Conservation (phyloP, 352 stramenopile genomes). For the Phytophthora palmivora region DNA sequence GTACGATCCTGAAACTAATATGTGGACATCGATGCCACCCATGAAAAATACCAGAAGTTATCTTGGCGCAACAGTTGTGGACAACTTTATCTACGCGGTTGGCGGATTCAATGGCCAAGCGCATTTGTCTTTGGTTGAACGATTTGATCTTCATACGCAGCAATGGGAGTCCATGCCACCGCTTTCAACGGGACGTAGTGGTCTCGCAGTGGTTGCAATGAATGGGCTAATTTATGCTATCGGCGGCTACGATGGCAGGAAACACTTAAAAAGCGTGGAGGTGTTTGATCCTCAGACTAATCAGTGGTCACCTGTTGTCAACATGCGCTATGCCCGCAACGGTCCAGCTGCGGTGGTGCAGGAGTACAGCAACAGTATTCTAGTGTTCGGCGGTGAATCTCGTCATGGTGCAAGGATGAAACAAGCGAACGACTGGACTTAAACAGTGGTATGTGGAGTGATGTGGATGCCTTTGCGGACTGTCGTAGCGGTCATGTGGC, state of each 20-base stretch:
- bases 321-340: slow-evolving; percentile 72
- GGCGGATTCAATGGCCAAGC: slow-evolving; percentile 78
- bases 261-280: slow-evolving; percentile 74
- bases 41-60: slow-evolving; percentile 75
- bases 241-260: slow-evolving; percentile 70
- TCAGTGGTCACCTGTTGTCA: slow-evolving; percentile 49
- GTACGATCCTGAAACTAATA: slow-evolving; percentile 62
- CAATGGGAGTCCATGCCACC: slow-evolving; percentile 63
- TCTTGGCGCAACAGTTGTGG: slow-evolving; percentile 53
- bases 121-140: slow-evolving; percentile 63
- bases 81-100: slow-evolving; percentile 66
- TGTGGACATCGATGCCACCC: slow-evolving; percentile 53
- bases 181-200: slow-evolving; percentile 60
- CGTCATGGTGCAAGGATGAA: slow-evolving; percentile 71
- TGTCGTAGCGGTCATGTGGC: slow-evolving; percentile 72
- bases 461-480: slow-evolving; percentile 65
- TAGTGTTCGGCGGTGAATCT: slow-evolving; percentile 76
- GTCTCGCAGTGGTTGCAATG: slow-evolving; percentile 57
- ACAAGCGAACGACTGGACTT: slow-evolving; percentile 66
- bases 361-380: slow-evolving; percentile 54
- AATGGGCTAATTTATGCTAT: slow-evolving; percentile 65
- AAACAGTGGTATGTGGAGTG: slow-evolving; percentile 47
- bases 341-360: slow-evolving; percentile 60
- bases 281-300: slow-evolving; percentile 59
- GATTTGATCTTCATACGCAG: slow-evolving; percentile 52